Percentiles rank a stretch among this genome's conserved stretches.
Conservation (phyloP, 2,329 filamentous ascomycete genomes). For the Xylaria sp. region DNA sequence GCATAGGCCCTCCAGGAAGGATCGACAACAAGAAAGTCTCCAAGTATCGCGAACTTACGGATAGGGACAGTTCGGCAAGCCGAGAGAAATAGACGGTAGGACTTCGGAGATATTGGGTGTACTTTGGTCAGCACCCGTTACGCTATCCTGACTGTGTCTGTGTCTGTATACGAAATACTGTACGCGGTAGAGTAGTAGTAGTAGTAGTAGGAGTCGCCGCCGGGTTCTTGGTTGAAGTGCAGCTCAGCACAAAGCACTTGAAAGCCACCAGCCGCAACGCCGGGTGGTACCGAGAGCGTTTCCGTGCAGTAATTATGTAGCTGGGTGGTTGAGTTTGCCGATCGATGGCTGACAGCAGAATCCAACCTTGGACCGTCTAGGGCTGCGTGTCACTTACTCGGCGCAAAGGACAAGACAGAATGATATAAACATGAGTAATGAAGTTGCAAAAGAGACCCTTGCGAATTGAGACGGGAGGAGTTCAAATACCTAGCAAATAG, state of each 20-base stretch:
- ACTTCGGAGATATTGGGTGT: constrained; percentile 19
- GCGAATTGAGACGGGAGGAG: constrained; percentile 2
- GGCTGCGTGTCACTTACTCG: constrained; percentile 22
- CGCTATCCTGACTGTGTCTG: background rate
- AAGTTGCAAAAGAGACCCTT: background rate
- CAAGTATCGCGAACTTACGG: constrained; percentile 26
- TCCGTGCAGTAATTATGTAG: background rate
- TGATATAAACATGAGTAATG: constrained; percentile 21
- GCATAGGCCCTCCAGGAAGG: constrained; percentile 24
- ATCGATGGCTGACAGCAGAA: constrained; percentile 25
- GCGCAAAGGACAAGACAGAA: background rate
- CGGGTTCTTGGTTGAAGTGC: background rate
- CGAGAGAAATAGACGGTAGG: constrained; percentile 20
- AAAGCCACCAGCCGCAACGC: constrained; percentile 4
- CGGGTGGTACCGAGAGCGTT: constrained; percentile 19
- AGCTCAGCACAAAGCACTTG: constrained; percentile 1
- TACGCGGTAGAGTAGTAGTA: too few relatives aligned
- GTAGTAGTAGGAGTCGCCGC: background rate
- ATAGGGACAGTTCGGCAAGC: constrained; percentile 18
- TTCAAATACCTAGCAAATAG: constrained; percentile 9
- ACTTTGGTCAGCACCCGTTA: constrained; percentile 1
- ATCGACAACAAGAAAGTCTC: constrained; percentile 28
- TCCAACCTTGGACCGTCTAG: constrained; percentile 8
- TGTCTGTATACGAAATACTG: background rate
- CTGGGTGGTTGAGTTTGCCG: constrained; percentile 21